A percentile compares a stretch with the other conserved stretches of the same genome.
phyloP scores from a whole-genome alignment of 495 filamentous ascomycete genomes.

The Saxophila tyrrhenica region DNA sequence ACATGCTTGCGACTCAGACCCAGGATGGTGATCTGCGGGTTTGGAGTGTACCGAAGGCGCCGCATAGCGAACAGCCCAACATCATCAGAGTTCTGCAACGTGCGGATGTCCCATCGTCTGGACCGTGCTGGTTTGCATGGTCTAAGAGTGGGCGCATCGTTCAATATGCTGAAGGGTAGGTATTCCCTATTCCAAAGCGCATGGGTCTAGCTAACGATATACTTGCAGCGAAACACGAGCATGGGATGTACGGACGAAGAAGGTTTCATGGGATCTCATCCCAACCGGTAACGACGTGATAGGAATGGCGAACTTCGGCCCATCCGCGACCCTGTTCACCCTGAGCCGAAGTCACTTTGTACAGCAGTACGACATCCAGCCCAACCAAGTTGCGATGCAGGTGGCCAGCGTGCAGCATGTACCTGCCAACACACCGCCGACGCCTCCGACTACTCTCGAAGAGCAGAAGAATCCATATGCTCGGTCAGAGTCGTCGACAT shows the following conservation, averaged over 20 bases:
- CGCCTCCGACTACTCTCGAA: slow-evolving; percentile 66
- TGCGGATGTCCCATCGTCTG: slow-evolving; percentile 49
- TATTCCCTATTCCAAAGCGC: slow-evolving; percentile 7
- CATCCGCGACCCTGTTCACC: slow-evolving; percentile 85
- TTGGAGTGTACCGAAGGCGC: slow-evolving; percentile 89
- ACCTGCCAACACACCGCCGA: slow-evolving; percentile 61
- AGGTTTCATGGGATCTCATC: slow-evolving; percentile 77
- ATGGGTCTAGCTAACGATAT: slow-evolving; percentile 10
- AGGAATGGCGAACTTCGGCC: slow-evolving; percentile 78
- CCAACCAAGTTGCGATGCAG: slow-evolving; percentile 45
- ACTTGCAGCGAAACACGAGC: slow-evolving; percentile 66
- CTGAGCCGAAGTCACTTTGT: slow-evolving; percentile 76
- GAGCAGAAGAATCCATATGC: slow-evolving; percentile 34
- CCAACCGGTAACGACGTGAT: slow-evolving; percentile 71
- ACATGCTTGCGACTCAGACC: slow-evolving; percentile 93
- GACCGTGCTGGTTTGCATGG: slow-evolving; percentile 94
- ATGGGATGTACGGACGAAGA: slow-evolving; percentile 96
- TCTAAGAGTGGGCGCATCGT: slow-evolving; percentile 95
- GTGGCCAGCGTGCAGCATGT: slow-evolving; percentile 75
- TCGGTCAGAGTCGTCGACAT: slow-evolving; percentile 5
- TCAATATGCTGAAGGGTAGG: slow-evolving; percentile 85
- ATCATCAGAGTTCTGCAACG: slow-evolving; percentile 80
- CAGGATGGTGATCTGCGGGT: slow-evolving; percentile 86
- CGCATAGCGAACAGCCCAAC: slow-evolving; percentile 63
- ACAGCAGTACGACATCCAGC: slow-evolving; percentile 89